These are phyloP conservation scores for cucumber (Cucumis sativus) DNA, from an alignment of 306 rosid species.

Conservation along the genomic window DNA sequence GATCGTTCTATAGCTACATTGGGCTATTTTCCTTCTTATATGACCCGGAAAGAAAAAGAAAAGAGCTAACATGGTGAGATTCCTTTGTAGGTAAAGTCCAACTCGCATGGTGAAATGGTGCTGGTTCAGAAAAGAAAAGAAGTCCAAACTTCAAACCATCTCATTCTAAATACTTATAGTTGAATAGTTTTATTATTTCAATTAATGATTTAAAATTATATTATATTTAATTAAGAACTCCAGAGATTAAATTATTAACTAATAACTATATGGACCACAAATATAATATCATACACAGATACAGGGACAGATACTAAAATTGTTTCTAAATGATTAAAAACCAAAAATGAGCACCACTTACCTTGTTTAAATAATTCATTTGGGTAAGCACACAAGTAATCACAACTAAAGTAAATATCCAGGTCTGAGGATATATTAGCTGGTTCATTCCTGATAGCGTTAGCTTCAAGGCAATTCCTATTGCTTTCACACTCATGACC, in stretches of 20 bases:
- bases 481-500: constrained; percentile 99
- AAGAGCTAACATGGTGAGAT: neutral
- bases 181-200: neutral
- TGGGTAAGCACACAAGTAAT: constrained; percentile 83
- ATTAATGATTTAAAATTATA: neutral
- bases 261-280: neutral
- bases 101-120: neutral
- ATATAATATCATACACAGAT: neutral
- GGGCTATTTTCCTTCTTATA: neutral
- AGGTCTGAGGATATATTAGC: constrained; percentile 83
- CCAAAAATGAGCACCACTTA: constrained; percentile 6
- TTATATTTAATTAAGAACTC: neutral
- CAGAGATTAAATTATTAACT: neutral
- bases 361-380: constrained; percentile 99
- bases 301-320: neutral
- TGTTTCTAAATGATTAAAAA: neutral
- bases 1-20: neutral
- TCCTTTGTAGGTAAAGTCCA: neutral
- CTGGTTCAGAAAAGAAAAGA: neutral
- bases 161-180: neutral
- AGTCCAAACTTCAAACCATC: neutral
- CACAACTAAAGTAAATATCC: constrained; percentile 81
- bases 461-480: constrained; percentile 94
- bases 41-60: neutral
- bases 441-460: constrained; percentile 93